Evolutionary conservation across 495 filamentous ascomycete species (phyloP), one percentile per base, ranked within the genome.

Genomic region (Hypoxylon intermedium): DNA sequence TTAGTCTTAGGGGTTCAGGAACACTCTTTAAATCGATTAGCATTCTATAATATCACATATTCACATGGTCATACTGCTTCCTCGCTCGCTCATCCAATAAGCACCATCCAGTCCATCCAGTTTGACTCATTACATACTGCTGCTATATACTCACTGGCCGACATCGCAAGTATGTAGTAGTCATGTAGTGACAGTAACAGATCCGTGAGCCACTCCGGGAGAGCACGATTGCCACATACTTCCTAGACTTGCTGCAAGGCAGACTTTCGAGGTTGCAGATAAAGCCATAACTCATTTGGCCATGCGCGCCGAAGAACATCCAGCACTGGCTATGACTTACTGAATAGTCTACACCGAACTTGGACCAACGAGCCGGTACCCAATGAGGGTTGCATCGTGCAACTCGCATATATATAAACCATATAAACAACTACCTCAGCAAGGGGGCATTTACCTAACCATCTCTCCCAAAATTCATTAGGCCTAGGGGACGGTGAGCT

Each of bases 191-290:
- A 53, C 37, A 51, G 33, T 7, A 20, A 52, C 11, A 19, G 24
- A 57, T 53, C n/a, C 4, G 24, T 16, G 19, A 47, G 53, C 41
- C 4, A 15, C 19, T 24, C 9, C 13, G 13, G 1, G 4, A 37
- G 7, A 33, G 31, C 13, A 43, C 13, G 31, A 38, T 53, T 11
- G 13, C 15, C 24, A 12, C 21, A n/a, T n/a, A n/a, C 33, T 45
- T 19, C 36, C 33, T 28, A 11, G 19, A 3, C 16, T 41, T 23
- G 24, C 23, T 42, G 45, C 9, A 42, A 65, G 61, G 61, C 55
- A 55, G 44, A 60, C 26, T 55, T 28, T 15, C 23, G 19, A 58
- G 15, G 1, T 38, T 19, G 16, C 19, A 18, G 38, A 26, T 15
- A 9, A 30, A n/a, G 9, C 31, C 34, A 18, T 26, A 19, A 2